Conservation (phyloP, 352 stramenopile species). For the Phytophthora uliginosa region DNA sequence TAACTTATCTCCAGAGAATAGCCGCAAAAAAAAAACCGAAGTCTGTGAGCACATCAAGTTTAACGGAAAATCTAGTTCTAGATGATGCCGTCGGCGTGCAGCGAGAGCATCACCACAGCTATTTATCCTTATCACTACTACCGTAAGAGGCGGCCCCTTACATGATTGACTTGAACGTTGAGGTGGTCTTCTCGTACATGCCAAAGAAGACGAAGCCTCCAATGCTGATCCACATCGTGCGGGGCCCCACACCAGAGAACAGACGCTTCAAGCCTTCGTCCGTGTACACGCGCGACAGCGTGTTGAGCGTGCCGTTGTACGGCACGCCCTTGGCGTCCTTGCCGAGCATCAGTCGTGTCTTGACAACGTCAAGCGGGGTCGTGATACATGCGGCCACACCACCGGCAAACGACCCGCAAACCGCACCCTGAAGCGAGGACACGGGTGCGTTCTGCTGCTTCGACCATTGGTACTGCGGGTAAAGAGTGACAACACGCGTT, state of each 20-base stretch:
- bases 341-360: slow-evolving; percentile 99
- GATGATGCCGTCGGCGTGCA: slow-evolving; percentile 7
- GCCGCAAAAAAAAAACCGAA: neutral
- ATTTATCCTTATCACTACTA: slow-evolving; percentile 27
- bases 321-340: slow-evolving; percentile 93
- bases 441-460: slow-evolving; percentile 80
- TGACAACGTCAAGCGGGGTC: slow-evolving; percentile 99
- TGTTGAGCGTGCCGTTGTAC: slow-evolving; percentile 94
- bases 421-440: slow-evolving; percentile 93
- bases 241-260: slow-evolving; percentile 95
- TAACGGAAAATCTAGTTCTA: slow-evolving; percentile 17
- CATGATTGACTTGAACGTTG: slow-evolving; percentile 70
- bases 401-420: slow-evolving; percentile 96
- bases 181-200: slow-evolving; percentile 96
- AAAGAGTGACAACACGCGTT: slow-evolving; percentile 11
- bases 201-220: slow-evolving; percentile 99
- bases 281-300: slow-evolving; percentile 90
- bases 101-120: slow-evolving; percentile 14
- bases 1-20: no score
- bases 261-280: slow-evolving; percentile 94
- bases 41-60: slow-evolving; percentile 15
- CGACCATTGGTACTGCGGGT: slow-evolving; percentile 78
- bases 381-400: slow-evolving; percentile 97
- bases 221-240: slow-evolving; percentile 99
- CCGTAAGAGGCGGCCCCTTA: slow-evolving; percentile 25